These are phyloP conservation scores for Rosa persica DNA, from an alignment of 306 rosid species.

Conservation along the genomic window DNA sequence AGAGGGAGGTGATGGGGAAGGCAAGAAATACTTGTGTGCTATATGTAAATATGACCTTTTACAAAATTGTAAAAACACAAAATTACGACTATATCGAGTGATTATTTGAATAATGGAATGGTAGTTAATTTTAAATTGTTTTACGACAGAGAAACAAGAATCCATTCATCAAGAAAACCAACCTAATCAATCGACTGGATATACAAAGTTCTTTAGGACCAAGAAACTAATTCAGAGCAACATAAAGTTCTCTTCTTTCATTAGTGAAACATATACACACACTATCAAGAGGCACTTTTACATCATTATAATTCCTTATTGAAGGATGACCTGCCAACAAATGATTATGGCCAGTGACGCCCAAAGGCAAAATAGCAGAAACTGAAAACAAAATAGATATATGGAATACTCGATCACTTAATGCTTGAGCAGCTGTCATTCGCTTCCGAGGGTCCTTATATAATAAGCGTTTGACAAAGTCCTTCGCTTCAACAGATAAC, in stretches of 20 bases:
- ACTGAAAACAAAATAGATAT: constrained; percentile 14
- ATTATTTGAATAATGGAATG: neutral
- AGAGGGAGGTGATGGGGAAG: neutral
- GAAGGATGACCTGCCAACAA: constrained; percentile 91
- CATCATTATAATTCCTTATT: constrained; percentile 64
- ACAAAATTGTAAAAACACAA: neutral
- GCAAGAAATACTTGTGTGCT: neutral
- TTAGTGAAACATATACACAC: constrained; percentile 40
- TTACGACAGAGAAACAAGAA: neutral
- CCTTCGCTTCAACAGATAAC: constrained; percentile 79
- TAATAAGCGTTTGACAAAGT: constrained; percentile 86
- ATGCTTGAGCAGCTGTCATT: constrained; percentile 93
- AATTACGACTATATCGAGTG: neutral
- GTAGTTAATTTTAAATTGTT: neutral
- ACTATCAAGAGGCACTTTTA: constrained; percentile 88
- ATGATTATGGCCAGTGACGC: constrained; percentile 27
- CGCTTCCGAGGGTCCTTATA: constrained; percentile 93
- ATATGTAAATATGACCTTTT: neutral
- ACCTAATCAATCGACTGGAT: constrained; percentile 12
- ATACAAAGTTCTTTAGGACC: constrained; percentile 3
- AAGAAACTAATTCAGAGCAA: constrained; percentile 17
- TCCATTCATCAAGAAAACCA: neutral
- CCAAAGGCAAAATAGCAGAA: constrained; percentile 25
- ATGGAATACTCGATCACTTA: constrained; percentile 55
- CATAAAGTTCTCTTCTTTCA: neutral